Percentiles rank a stretch among this genome's conserved stretches.
These are phyloP conservation scores for Pelargonium cotyledonis DNA, from an alignment of 441 rosid species.

Conservation along the genomic window DNA sequence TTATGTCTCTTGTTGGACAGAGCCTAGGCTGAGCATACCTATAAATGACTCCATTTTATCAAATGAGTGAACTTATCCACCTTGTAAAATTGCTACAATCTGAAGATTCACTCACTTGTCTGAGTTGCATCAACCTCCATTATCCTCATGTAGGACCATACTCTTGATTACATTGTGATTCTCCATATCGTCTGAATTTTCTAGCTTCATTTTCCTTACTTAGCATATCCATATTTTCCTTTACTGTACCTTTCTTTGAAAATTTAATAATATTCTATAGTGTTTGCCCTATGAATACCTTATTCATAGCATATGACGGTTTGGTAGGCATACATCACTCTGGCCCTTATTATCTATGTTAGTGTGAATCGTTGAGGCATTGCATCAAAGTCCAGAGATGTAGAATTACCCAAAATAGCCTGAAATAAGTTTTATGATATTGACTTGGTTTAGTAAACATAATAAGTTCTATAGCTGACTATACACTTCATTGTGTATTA, in stretches of 20 bases:
- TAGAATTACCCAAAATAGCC: not conserved
- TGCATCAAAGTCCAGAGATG: not conserved
- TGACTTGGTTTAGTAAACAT: not conserved
- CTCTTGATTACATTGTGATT: not conserved
- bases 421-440: not conserved
- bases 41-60: not conserved
- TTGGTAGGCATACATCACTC: not conserved
- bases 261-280: too few relatives aligned
- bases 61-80: not conserved
- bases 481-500: not conserved
- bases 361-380: not conserved
- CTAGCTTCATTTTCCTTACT: not conserved
- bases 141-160: not conserved
- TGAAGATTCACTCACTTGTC: not conserved
- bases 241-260: not conserved
- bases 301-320: not conserved
- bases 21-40: not conserved
- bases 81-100: not conserved
- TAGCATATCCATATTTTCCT: not conserved
- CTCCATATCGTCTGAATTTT: not conserved
- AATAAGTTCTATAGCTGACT: too few relatives aligned
- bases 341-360: not conserved
- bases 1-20: not conserved
- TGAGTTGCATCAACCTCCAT: not conserved
- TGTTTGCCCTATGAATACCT: not conserved